Conservation (phyloP, 1,139 yeast species). For the Pichia sp. region DNA sequence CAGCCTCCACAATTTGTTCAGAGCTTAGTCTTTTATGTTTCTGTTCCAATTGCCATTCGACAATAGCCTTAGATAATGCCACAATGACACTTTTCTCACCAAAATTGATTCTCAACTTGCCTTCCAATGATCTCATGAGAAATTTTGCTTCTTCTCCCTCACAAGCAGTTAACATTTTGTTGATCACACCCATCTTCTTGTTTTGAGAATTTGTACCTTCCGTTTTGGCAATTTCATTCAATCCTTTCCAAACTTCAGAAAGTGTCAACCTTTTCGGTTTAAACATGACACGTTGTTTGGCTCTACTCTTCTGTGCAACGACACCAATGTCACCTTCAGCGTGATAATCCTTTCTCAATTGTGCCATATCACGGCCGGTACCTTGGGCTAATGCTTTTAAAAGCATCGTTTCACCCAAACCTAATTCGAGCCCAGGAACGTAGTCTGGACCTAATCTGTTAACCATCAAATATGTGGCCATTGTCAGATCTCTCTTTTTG, state of each 20-base stretch:
- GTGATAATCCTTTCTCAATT: conserved; percentile 67
- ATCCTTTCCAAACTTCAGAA: conserved; percentile 61
- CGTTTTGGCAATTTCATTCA: conserved; percentile 69
- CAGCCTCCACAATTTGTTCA: conserved; percentile 50
- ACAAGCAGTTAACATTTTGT: conserved; percentile 79
- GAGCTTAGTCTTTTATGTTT: conserved; percentile 27
- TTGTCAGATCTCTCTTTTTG: conserved; percentile 50
- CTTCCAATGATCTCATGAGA: conserved; percentile 82
- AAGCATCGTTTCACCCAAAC: conserved; percentile 83
- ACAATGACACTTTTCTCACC: conserved; percentile 89
- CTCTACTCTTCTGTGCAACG: conserved; percentile 78
- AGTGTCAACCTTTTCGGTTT: conserved; percentile 78
- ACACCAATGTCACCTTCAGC: conserved; percentile 85
- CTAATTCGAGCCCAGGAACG: conserved; percentile 78
- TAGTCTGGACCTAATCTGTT: conserved; percentile 93
- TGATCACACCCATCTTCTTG: conserved; percentile 69
- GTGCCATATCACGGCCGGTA: conserved; percentile 71
- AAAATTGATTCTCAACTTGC: conserved; percentile 85
- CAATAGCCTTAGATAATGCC: conserved; percentile 78
- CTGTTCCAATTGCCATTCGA: conserved; percentile 43
- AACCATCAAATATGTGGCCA: conserved; percentile 75
- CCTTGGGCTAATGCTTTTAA: conserved; percentile 87
- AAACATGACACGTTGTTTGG: conserved; percentile 88
- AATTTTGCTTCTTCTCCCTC: conserved; percentile 87
- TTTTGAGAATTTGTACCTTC: conserved; percentile 84